Evolutionary conservation across 345 rosid genomes (phyloP).

Genomic region (Salix koriyanagi): DNA sequence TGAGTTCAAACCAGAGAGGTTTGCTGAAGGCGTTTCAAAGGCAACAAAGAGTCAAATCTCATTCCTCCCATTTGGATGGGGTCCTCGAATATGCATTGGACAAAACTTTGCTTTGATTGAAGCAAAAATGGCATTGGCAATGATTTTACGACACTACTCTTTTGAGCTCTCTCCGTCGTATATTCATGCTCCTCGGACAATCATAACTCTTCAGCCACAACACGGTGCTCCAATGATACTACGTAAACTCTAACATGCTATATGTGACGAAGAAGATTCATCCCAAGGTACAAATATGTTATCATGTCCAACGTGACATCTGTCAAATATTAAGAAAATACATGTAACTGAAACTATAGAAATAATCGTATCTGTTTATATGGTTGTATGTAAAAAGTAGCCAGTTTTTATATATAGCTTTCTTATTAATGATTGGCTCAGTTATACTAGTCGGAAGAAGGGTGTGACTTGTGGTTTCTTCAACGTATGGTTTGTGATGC

Average conservation of each 20-base stretch:
- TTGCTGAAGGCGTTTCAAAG: constrained; percentile 36
- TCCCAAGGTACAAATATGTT: no score
- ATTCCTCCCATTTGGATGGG: constrained; percentile 43
- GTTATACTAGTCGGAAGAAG: no score
- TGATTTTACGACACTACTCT: constrained; percentile 40
- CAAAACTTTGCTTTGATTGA: constrained; percentile 49
- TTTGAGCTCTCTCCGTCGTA: constrained; percentile 50
- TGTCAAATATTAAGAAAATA: no score
- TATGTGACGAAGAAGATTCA: no score
- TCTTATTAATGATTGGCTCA: no score
- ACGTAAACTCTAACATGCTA: constrained; percentile 12
- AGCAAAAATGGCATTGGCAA: constrained; percentile 50
- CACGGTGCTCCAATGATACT: constrained; percentile 46
- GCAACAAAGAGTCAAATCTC: constrained; percentile 32
- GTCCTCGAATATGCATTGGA: constrained; percentile 41
- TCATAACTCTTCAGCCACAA: constrained; percentile 51
- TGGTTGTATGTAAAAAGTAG: no score
- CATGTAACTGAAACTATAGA: no score
- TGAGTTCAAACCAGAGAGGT: constrained; percentile 44
- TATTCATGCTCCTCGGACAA: constrained; percentile 44
- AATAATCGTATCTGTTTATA: no score
- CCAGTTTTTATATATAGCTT: no score
- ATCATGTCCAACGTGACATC: no score
- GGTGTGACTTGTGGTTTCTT: no score
- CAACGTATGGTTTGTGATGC: no score